Base-by-base conservation (phyloP, 495 filamentous ascomycete species). In the Penicillium argentinense region DNA sequence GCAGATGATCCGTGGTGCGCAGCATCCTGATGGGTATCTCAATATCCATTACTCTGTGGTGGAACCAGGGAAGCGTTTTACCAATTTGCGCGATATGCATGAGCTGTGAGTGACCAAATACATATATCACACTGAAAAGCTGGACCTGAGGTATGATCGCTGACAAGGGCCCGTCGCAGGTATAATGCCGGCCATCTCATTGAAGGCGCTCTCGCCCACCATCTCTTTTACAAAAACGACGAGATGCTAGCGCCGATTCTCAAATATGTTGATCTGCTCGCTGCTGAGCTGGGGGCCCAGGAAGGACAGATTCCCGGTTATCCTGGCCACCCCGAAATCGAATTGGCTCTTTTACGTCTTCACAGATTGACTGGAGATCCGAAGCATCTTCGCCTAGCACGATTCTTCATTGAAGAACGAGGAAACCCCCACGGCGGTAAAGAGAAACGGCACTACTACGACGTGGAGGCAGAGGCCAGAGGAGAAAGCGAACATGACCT, bases 171-270 rank as follows among this genome's bases (percentile, higher is more conserved):
- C n/a, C n/a, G n/a, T n/a, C n/a, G n/a, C 28, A 82, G 78, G 39
- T 81, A 81, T 48, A 79, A 79, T 49, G 75, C 76, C 9, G 81
- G 80, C 1, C 81, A 84, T 53, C 56, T 84, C 13, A 82, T 82
- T 23, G 81, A 83, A 63, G 81, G 71, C 2, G 78, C 79, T 8
- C 53, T 83, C 5, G 75, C 78, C 0, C 79, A 84, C 41, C 55
- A 72, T 23, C 57, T 68, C 14, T 65, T 68, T 30, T 80, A 76
- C 45, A 63, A 72, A 21, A 79, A 80, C 50, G 65, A 74, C 45
- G 51, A 67, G 16, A 52, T 82, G 21, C 52, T 82, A 12, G 67
- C 71, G 4, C 75, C 78, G 3, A 72, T 83, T 14, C 47, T 75
- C 19, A 77, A 74, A 42, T 81, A 80, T 49, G 74, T 81, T 5